Evolutionary conservation across 2,329 filamentous ascomycete species (phyloP), one percentile per base, ranked within the genome.

Genomic region (Microcera coccophila): DNA sequence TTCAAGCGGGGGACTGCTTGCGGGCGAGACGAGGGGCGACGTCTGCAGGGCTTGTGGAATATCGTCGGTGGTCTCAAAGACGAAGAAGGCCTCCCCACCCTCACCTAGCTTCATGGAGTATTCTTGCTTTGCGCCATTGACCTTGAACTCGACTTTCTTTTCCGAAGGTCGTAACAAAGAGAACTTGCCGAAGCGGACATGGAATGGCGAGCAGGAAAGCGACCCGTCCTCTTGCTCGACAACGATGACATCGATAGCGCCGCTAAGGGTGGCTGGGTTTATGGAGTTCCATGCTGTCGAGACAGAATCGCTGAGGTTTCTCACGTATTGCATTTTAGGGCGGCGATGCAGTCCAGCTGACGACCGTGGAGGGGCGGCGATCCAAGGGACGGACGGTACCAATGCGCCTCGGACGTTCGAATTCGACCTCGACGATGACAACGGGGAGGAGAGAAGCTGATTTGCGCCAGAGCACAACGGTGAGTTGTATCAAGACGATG

Each of bases 251-350:
- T 98, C 93, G 71, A 98, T 97, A 62, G 93, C 93, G 62, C 93
- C 93, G 71, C 89, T 95, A 44, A 98, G 80, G 11, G 93, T 98
- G 34, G 93, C 90, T 38, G 93, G 93, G 68, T 98, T 98, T 76
- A 98, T 95, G 19, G 90, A 96, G 70, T 98, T 98, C 93, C 93
- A 98, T 67, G 93, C 91, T 72, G 93, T 96, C 58, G 90, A 95
- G 59, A 98, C 91, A 39, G 90, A 94, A 65, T 90, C 90, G 68
- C 89, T 93, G 59, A 97, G 81, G 62, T 90, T 95, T 57, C 93
- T 82, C 56, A 97, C 90, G 86, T 97, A 97, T 76, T 97, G 90
- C 93, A 97, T 97, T 50, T 66, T 74, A 62, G 58, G 19, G 41
- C 2, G 33, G 16, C 16, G 33, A 35, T 35, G 16, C 33, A 19